phyloP scores from a whole-genome alignment of 176 grass and related monocot genomes.

The Pontederia crassipes region DNA sequence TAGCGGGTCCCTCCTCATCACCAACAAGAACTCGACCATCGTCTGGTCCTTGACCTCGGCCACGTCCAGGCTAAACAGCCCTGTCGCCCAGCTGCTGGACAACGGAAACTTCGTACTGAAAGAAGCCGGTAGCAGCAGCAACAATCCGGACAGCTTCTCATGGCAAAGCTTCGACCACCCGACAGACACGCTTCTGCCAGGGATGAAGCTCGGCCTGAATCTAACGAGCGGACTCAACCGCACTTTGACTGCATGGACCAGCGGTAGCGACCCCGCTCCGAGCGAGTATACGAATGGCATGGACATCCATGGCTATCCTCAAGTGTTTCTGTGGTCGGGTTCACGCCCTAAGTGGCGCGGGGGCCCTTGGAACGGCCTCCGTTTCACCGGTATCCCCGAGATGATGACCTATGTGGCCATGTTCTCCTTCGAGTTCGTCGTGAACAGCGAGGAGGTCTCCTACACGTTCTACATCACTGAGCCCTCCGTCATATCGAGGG shows the following conservation, averaged over 20 bases:
- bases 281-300: constrained; percentile 14
- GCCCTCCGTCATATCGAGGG: not conserved
- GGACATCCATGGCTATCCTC: not conserved
- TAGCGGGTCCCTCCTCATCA: constrained; percentile 4
- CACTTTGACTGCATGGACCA: constrained; percentile 39
- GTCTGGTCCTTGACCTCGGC: constrained; percentile 27
- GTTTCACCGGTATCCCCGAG: constrained; percentile 25
- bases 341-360: not conserved
- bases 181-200: constrained; percentile 54
- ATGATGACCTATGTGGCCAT: constrained; percentile 25
- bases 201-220: constrained; percentile 55
- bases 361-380: too few relatives aligned
- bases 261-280: constrained; percentile 33
- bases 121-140: too few relatives aligned
- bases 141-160: not conserved
- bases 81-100: too few relatives aligned
- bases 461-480: not conserved
- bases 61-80: not conserved
- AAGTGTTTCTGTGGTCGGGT: not conserved
- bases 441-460: not conserved
- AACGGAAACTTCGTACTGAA: too few relatives aligned
- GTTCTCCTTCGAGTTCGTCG: constrained; percentile 14
- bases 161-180: constrained; percentile 79
- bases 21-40: not conserved
- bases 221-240: constrained; percentile 32